phyloP scores from a whole-genome alignment of 768 basidiomycete species.

The Cystobasidium tubakii region DNA sequence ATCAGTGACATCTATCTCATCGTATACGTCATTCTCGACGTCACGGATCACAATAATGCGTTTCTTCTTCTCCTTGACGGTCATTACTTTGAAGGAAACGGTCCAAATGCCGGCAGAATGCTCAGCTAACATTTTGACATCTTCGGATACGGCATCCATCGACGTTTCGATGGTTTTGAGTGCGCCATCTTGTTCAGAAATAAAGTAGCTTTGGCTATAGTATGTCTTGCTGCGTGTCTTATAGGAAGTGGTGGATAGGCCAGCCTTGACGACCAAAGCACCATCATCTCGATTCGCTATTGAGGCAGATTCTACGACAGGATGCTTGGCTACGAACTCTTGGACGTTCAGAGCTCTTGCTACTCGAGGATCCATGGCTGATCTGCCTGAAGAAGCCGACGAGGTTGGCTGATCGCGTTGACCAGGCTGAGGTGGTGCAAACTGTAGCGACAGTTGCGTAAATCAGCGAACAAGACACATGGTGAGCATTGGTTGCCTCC shows the following conservation, averaged over 20 bases:
- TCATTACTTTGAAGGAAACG: not conserved
- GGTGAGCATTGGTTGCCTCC: not conserved
- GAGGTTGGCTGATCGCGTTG: not conserved
- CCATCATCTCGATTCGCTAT: not conserved
- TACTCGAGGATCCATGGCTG: slow-evolving; percentile 5
- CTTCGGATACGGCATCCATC: not conserved
- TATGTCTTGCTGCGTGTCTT: not conserved
- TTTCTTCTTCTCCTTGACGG: slow-evolving; percentile 20
- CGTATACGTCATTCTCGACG: not conserved
- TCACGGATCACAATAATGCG: slow-evolving; percentile 37
- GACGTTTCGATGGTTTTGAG: not conserved
- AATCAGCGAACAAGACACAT: not conserved
- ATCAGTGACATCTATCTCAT: slow-evolving; percentile 30
- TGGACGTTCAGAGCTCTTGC: not conserved
- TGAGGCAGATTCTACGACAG: not conserved
- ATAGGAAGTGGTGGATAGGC: not conserved
- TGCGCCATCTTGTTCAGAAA: not conserved
- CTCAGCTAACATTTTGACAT: not conserved
- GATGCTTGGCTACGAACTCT: not conserved
- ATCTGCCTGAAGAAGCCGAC: not conserved
- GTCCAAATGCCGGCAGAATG: not conserved
- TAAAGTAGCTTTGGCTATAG: not conserved
- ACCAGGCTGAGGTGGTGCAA: not conserved
- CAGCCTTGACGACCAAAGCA: not conserved
- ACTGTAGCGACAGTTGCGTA: not conserved